These are phyloP conservation scores for Alternaria triticimaculans DNA, from an alignment of 2,329 filamentous ascomycete genomes.

Conservation along the genomic window DNA sequence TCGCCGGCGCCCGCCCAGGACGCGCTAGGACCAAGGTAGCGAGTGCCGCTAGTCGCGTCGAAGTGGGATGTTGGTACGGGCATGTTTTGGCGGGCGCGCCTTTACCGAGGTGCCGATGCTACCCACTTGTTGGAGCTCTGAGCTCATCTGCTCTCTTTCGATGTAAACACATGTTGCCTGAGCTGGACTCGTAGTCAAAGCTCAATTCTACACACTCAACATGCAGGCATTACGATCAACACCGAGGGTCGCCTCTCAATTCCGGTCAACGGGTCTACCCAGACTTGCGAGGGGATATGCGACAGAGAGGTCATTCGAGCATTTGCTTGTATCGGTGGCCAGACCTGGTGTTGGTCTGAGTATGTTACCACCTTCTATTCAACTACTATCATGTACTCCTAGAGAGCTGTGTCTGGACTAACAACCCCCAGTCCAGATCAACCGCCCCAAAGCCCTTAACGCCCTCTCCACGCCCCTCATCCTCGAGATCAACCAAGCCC, in stretches of 20 bases:
- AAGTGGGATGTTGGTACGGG: not conserved
- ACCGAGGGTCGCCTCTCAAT: constrained; percentile 66
- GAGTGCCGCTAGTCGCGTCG: not conserved
- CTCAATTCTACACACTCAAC: constrained; percentile 15
- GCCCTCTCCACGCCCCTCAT: constrained; percentile 92
- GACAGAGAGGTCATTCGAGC: constrained; percentile 69
- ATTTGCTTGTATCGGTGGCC: constrained; percentile 80
- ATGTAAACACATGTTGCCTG: not conserved
- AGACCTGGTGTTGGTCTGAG: constrained; percentile 90
- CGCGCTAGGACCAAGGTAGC: constrained; percentile 7
- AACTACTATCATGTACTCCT: not conserved
- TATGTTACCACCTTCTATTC: constrained; percentile 51
- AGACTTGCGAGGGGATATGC: constrained; percentile 60
- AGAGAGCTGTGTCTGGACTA: not conserved
- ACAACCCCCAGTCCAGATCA: constrained; percentile 74
- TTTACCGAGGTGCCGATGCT: constrained; percentile 40
- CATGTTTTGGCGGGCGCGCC: constrained; percentile 10
- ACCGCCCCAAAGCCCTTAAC: constrained; percentile 94
- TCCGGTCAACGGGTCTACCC: constrained; percentile 64
- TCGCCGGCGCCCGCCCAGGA: not conserved
- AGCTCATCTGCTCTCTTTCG: not conserved
- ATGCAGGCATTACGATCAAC: constrained; percentile 64
- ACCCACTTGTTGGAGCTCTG: constrained; percentile 23
- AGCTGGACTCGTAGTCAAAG: not conserved
- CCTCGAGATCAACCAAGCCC: constrained; percentile 69